Conservation (phyloP, 495 filamentous ascomycete species). For the Hypoxylon lenormandii region DNA sequence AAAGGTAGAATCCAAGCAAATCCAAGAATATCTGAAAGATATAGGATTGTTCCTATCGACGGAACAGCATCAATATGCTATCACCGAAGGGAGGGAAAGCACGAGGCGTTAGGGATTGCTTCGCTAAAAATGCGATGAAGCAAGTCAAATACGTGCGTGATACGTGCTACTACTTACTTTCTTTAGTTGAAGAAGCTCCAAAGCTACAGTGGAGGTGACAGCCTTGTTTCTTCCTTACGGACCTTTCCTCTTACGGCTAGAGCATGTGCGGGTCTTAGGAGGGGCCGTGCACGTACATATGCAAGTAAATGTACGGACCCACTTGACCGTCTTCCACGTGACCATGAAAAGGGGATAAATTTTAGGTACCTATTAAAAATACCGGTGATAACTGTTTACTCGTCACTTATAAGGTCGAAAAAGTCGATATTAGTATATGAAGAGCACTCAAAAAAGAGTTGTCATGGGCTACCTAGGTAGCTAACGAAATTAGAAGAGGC, state of each 20-base stretch:
- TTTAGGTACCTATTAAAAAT: background rate
- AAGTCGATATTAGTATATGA: background rate
- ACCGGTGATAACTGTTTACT: background rate
- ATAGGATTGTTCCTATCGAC: background rate
- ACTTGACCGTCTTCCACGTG: no score
- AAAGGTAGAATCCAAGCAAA: conserved; percentile 4
- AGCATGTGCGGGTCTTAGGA: background rate
- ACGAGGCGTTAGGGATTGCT: background rate
- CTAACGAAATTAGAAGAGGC: no score
- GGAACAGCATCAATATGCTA: conserved; percentile 12
- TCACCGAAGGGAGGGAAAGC: conserved; percentile 4
- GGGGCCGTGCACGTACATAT: conserved; percentile 5
- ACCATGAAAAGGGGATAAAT: no score
- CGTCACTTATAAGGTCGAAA: background rate
- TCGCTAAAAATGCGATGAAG: conserved; percentile 33
- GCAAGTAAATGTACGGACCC: no score
- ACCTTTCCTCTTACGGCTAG: conserved; percentile 1
- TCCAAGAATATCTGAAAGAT: background rate
- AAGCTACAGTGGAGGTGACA: conserved; percentile 38
- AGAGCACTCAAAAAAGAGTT: background rate
- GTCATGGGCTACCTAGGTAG: background rate
- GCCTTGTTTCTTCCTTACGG: background rate
- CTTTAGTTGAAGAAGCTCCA: conserved; percentile 21
- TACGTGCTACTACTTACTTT: no score
- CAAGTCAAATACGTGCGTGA: conserved; percentile 13